phyloP scores from a whole-genome alignment of 768 basidiomycete genomes.

The Postia placenta region DNA sequence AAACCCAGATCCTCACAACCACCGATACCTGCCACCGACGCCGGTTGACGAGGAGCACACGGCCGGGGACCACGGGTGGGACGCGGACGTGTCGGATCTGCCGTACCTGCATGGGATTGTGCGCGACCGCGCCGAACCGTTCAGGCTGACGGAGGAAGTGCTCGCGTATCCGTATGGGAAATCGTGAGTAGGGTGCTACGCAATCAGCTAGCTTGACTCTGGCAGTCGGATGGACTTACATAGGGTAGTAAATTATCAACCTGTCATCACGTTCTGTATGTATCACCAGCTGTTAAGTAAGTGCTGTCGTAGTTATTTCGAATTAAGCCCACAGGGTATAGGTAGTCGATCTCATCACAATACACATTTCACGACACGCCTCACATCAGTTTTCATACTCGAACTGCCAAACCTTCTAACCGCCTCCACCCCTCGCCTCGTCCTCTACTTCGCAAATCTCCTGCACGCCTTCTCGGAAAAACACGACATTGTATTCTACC shows the following conservation, averaged over 20 bases:
- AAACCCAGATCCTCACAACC: conserved; percentile 15
- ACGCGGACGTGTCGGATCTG: neutral
- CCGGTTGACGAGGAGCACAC: neutral
- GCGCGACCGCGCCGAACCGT: conserved; percentile 4
- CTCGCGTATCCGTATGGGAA: conserved; percentile 6
- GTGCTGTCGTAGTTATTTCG: too few species aligned
- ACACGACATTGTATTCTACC: conserved; percentile 84
- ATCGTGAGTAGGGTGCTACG: neutral
- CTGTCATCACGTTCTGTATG: neutral
- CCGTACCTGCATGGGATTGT: conserved; percentile 1
- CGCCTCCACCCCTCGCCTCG: conserved; percentile 30
- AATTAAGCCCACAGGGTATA: too few species aligned
- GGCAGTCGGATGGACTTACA: neutral
- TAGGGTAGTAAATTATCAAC: neutral
- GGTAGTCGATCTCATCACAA: too few species aligned
- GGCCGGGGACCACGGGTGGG: neutral
- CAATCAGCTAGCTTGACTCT: neutral
- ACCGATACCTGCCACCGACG: neutral
- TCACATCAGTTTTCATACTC: too few species aligned
- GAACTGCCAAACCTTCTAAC: neutral
- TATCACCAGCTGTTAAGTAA: neutral
- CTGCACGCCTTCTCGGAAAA: conserved; percentile 76
- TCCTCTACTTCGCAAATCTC: conserved; percentile 77
- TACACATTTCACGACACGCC: too few species aligned
- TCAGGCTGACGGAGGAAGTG: conserved; percentile 4